Conservation (phyloP, 257 asterid species). For the Solanum habrochaites region DNA sequence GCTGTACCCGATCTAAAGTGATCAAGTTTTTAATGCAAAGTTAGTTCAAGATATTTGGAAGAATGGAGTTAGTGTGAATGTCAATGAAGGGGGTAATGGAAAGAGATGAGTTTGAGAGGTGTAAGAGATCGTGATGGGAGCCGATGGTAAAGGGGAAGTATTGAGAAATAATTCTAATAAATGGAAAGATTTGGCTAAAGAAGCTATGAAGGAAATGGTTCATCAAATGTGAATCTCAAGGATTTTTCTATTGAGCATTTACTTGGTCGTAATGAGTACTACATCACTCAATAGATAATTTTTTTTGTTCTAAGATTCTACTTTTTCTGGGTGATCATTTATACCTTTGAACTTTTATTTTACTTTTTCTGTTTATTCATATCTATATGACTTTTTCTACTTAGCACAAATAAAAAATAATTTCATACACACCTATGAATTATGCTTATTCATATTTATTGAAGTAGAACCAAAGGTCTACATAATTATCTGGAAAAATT, state of each 20-base stretch:
- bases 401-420: too few species aligned
- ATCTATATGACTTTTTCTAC: too few species aligned
- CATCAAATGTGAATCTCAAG: not conserved
- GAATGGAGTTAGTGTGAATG: not conserved
- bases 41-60: not conserved
- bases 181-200: not conserved
- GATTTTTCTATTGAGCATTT: too few species aligned
- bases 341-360: too few species aligned
- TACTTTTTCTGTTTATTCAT: too few species aligned
- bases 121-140: not conserved
- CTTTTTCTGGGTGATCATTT: too few species aligned
- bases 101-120: not conserved
- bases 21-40: not conserved
- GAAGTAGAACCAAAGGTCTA: too few species aligned
- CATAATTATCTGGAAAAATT: too few species aligned
- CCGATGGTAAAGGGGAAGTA: not conserved
- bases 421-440: not conserved
- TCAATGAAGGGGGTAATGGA: not conserved
- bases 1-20: not conserved
- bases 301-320: too few species aligned
- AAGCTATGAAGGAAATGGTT: not conserved
- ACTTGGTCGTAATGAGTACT: too few species aligned
- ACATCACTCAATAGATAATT: too few species aligned
- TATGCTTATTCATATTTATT: not conserved
- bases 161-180: not conserved